Conservation (phyloP, 345 rosid genomes). For the Bruguiera parviflora region DNA sequence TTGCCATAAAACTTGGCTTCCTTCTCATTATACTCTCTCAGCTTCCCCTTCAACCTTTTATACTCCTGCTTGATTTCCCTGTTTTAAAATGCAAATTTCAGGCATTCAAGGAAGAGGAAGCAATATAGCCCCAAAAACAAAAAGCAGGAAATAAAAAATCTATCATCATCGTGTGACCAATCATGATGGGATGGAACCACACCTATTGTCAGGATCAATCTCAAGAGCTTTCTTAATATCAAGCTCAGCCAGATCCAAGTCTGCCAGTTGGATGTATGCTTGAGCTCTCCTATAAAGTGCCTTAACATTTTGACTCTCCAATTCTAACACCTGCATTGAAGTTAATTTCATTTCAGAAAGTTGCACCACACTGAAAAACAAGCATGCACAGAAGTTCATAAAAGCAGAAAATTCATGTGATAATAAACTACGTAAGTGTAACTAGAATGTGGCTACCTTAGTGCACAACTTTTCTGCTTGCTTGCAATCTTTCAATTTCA, state of each 20-base stretch:
- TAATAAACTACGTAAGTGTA: background rate
- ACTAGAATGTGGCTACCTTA: slow-evolving; percentile 35
- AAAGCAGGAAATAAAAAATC: background rate
- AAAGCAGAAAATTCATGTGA: background rate
- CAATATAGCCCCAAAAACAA: too few species aligned
- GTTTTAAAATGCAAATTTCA: background rate
- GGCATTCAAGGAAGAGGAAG: too few species aligned
- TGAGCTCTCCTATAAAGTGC: slow-evolving; percentile 78
- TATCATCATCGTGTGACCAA: background rate
- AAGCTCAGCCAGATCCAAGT: slow-evolving; percentile 78
- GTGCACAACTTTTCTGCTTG: slow-evolving; percentile 75
- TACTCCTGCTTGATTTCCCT: slow-evolving; percentile 92
- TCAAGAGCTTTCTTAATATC: slow-evolving; percentile 83
- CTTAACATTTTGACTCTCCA: slow-evolving; percentile 63
- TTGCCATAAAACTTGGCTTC: slow-evolving; percentile 41
- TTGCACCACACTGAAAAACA: too few species aligned
- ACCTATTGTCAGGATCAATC: slow-evolving; percentile 78
- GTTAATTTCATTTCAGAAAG: too few species aligned
- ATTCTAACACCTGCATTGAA: slow-evolving; percentile 53
- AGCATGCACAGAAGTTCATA: background rate
- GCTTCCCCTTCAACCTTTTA: slow-evolving; percentile 65
- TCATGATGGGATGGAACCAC: background rate
- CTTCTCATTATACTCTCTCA: slow-evolving; percentile 78
- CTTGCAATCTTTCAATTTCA: slow-evolving; percentile 74
- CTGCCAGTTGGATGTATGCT: slow-evolving; percentile 61